These are phyloP conservation scores for Crithidia sp. DNA, from an alignment of 208 protist genomes.

Conservation along the genomic window DNA sequence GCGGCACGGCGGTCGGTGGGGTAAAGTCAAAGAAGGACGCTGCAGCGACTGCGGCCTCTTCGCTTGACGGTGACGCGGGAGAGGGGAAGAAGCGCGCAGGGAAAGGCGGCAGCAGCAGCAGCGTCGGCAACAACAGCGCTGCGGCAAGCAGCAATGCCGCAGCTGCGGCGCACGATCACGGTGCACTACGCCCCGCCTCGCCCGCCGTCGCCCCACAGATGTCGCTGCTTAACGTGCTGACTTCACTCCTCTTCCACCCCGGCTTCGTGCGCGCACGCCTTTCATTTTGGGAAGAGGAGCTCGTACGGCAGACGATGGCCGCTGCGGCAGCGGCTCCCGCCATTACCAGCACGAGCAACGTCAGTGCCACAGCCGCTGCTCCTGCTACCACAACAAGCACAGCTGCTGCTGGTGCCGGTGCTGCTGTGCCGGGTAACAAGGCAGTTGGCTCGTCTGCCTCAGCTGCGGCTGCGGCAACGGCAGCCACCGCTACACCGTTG, in stretches of 20 bases:
- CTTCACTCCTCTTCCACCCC: constrained; percentile 32
- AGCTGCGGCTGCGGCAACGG: not conserved
- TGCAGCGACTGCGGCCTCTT: not conserved
- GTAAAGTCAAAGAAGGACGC: not conserved
- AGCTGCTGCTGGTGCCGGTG: not conserved
- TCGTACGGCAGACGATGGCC: constrained; percentile 11
- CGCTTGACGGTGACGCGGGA: not conserved
- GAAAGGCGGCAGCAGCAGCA: not conserved
- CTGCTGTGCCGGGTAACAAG: not conserved
- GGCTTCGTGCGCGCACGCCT: constrained; percentile 27
- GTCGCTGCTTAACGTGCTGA: constrained; percentile 18
- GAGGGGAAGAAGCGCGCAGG: not conserved
- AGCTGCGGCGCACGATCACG: not conserved
- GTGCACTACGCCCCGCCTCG: not conserved
- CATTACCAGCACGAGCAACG: not conserved
- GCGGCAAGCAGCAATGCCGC: not conserved
- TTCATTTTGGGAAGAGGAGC: constrained; percentile 24
- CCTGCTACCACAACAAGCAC: not conserved
- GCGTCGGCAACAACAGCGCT: not conserved
- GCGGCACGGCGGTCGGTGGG: too few species aligned
- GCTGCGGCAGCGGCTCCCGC: constrained; percentile 7
- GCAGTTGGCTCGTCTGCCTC: not conserved
- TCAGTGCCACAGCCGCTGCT: not conserved
- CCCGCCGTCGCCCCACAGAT: constrained; percentile 14
- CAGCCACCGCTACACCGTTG: constrained; percentile 9